Base-by-base conservation (phyloP, 495 filamentous ascomycete species). In the Evernia prunastri region DNA sequence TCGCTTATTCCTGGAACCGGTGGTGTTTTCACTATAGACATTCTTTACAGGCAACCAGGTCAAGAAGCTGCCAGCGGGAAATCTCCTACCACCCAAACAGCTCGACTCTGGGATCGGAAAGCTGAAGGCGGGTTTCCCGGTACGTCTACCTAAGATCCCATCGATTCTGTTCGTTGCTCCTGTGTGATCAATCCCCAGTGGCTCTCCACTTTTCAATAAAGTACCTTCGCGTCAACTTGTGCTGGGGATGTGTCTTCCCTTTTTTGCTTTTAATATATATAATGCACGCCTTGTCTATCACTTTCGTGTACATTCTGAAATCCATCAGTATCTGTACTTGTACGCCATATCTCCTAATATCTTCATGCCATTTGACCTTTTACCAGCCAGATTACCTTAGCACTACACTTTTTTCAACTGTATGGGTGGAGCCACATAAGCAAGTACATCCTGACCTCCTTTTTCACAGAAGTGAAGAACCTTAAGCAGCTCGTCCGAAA, bases 401-500 rank as follows among this genome's bases (percentile, higher is more conserved):
- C 47, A 51, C 2, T 29, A 0, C 4, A 29, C 47, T 13, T 29
- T 29, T 12, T 4, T 13, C 11, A 51, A 51, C 25, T 3, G 4
- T 18, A 11, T 25, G 2, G 25, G 7, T 29, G 12, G 12, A 5
- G 25, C 3, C 29, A 29, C 4, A 29, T 12, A 17, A 31, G 37
- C 47, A 59, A 57, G n/a, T n/a, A n/a, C n/a, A 51, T 17, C 54
- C 4, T 58, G 56, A 62, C 11, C 23, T 63, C 35, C 65, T 70
- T 33, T 45, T 25, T 29, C 58, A 15, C 57, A 87, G 90, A 95
- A 73, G 89, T 89, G 15, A 94, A 96, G 73, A 81, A 89, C 63
- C 84, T 97, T n/a, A 97, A 98, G 75, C 82, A 89, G 25, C 80
- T 86, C n/a, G 87, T 98, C 9, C 78, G 94, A 54, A 87, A 97